Evolutionary conservation across 1,284 basidiomycete genomes (phyloP).

Genomic region (Apiotrichum brassicae): DNA sequence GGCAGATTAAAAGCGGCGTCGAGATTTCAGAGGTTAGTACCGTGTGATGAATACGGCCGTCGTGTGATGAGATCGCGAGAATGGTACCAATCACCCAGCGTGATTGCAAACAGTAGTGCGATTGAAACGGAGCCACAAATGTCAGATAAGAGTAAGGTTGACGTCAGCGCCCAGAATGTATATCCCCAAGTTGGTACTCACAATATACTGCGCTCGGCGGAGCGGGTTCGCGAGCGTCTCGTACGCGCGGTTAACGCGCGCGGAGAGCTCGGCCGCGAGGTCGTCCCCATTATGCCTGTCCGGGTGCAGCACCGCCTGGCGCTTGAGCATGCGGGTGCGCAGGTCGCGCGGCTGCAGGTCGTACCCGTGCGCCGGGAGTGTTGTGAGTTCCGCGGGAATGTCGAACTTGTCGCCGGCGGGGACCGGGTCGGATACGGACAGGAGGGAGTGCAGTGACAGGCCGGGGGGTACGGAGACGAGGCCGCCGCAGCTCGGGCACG

Average conservation of each 20-base stretch:
- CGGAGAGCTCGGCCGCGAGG: slow-evolving; percentile 37
- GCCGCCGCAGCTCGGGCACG: slow-evolving; percentile 35
- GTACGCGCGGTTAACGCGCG: slow-evolving; percentile 44
- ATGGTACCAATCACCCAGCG: too few species aligned
- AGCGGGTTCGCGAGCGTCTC: slow-evolving; percentile 39
- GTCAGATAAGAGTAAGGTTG: too few species aligned
- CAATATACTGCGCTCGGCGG: slow-evolving; percentile 44
- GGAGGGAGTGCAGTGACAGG: slow-evolving; percentile 38
- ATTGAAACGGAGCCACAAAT: too few species aligned
- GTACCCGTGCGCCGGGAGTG: slow-evolving; percentile 34
- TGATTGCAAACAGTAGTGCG: too few species aligned
- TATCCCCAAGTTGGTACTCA: slow-evolving; percentile 26
- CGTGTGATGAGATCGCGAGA: neutral
- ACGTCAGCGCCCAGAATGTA: too few species aligned
- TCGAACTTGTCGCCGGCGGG: slow-evolving; percentile 16
- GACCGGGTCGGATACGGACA: slow-evolving; percentile 29
- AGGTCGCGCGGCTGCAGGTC: slow-evolving; percentile 33
- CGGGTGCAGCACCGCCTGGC: slow-evolving; percentile 42
- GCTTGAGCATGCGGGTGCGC: slow-evolving; percentile 30
- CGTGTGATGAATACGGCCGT: neutral
- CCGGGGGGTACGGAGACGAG: slow-evolving; percentile 35
- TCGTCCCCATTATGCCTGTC: slow-evolving; percentile 34
- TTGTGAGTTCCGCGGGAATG: slow-evolving; percentile 25
- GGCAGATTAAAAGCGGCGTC: neutral
- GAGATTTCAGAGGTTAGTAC: neutral